Percentiles rank a stretch among this genome's conserved stretches.
These are phyloP conservation scores for Vinca minor DNA, from an alignment of 257 asterid species.

Conservation along the genomic window DNA sequence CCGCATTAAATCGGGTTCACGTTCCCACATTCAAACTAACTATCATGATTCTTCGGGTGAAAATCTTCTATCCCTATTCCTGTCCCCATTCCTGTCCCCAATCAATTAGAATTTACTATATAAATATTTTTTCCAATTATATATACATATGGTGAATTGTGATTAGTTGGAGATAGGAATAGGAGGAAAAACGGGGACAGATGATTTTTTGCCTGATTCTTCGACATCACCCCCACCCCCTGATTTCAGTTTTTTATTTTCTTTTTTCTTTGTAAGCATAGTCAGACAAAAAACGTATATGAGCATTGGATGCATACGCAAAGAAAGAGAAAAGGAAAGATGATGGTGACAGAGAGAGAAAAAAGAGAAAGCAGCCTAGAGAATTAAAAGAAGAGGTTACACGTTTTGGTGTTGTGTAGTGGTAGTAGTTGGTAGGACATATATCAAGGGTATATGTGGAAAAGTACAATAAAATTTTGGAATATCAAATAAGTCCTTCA, in stretches of 20 bases:
- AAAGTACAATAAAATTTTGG: background rate
- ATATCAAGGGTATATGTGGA: background rate
- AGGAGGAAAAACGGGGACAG: no score
- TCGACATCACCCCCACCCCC: background rate
- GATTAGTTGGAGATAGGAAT: conserved; percentile 6
- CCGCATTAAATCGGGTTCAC: no score
- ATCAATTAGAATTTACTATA: no score
- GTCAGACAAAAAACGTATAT: conserved; percentile 22
- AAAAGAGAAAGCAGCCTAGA: no score
- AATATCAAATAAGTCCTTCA: no score
- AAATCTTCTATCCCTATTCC: no score
- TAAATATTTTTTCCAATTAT: no score
- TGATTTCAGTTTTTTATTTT: background rate
- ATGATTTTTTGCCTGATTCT: no score
- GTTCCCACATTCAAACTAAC: no score
- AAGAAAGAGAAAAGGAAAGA: conserved; percentile 22
- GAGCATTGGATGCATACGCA: no score
- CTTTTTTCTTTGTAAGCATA: conserved; percentile 14
- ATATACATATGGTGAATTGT: background rate
- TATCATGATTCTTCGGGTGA: no score
- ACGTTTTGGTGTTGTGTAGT: background rate
- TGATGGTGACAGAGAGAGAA: conserved; percentile 12
- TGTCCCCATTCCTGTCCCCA: no score
- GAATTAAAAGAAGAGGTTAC: background rate
- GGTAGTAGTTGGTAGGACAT: background rate